Evolutionary conservation across 768 basidiomycete genomes (phyloP).

Genomic region (Mycena kentingensis): DNA sequence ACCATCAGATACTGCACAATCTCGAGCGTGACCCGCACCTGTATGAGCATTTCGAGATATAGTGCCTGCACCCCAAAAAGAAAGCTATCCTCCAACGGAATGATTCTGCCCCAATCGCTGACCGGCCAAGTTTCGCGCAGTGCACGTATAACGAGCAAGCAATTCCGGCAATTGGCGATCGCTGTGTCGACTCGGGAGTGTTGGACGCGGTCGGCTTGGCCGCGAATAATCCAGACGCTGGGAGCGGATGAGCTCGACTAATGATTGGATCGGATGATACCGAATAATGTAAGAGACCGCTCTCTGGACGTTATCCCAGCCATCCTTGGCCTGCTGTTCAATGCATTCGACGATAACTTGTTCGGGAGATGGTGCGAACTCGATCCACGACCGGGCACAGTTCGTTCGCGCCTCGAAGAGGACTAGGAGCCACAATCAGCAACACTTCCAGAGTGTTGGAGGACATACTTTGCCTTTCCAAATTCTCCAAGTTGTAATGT

Average conservation of each 20-base stretch:
- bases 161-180: conserved; percentile 10
- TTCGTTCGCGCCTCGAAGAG: conserved; percentile 1
- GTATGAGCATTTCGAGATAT: conserved; percentile 21
- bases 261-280: conserved; percentile 9
- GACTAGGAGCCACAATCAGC: conserved; percentile 1
- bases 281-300: conserved; percentile 22
- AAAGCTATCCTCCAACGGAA: conserved; percentile 21
- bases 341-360: conserved; percentile 20
- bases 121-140: conserved; percentile 14
- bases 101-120: conserved; percentile 6
- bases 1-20: not conserved
- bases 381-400: conserved; percentile 6
- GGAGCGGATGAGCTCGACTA: no score
- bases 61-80: conserved; percentile 16
- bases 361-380: conserved; percentile 8
- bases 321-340: conserved; percentile 14
- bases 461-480: not conserved
- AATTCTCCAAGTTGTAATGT: not conserved
- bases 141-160: conserved; percentile 13
- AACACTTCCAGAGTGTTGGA: not conserved
- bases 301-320: conserved; percentile 21
- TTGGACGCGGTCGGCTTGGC: not conserved
- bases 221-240: conserved; percentile 25
- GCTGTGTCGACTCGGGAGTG: conserved; percentile 1
- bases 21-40: conserved; percentile 12